Conservation (phyloP, 768 basidiomycete genomes). For the Neoboletus brunneissimus region DNA sequence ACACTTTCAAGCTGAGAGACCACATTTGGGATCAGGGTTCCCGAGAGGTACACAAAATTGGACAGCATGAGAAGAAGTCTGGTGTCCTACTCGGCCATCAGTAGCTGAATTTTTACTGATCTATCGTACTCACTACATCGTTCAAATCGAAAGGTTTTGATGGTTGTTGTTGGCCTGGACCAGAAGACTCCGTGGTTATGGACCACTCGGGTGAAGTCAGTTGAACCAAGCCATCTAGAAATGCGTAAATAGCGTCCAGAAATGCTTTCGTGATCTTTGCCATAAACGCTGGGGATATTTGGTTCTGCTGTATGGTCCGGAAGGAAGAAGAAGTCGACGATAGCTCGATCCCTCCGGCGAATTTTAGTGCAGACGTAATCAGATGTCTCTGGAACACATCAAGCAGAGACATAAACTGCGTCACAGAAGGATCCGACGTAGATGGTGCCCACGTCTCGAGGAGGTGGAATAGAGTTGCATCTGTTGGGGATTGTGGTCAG, state of each 20-base stretch:
- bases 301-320: constrained; percentile 56
- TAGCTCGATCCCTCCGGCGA: constrained; percentile 74
- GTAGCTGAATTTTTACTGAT: neutral
- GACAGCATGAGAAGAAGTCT: constrained; percentile 86
- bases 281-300: constrained; percentile 61
- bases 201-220: constrained; percentile 73
- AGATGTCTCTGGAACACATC: constrained; percentile 79
- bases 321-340: constrained; percentile 44
- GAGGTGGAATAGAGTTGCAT: constrained; percentile 76
- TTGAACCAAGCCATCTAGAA: constrained; percentile 81
- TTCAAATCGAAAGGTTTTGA: constrained; percentile 50
- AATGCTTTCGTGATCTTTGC: constrained; percentile 81
- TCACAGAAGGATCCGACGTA: constrained; percentile 59
- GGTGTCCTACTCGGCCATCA: constrained; percentile 58
- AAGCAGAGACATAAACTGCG: constrained; percentile 72
- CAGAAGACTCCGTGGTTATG: constrained; percentile 11
- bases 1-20: constrained; percentile 74
- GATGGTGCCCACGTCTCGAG: constrained; percentile 85
- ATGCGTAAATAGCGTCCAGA: constrained; percentile 78
- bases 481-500: constrained; percentile 40
- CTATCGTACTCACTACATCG: constrained; percentile 49
- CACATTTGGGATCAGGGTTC: constrained; percentile 71
- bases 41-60: constrained; percentile 78
- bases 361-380: constrained; percentile 70
- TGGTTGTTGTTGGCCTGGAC: constrained; percentile 16